Conservation (phyloP, 805 yeast species). For the Ogataea corticis region DNA sequence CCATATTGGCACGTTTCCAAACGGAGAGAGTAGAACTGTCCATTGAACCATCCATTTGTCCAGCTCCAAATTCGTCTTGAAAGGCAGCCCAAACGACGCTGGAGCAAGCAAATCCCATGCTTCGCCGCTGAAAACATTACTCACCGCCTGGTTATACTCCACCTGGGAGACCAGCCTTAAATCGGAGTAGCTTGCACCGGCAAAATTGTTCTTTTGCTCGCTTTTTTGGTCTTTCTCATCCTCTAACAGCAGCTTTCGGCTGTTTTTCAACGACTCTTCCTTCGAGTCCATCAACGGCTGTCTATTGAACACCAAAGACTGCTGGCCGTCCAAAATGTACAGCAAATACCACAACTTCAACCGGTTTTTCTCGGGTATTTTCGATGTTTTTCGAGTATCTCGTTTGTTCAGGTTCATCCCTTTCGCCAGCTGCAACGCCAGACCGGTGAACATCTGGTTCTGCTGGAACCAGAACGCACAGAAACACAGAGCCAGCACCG, state of each 20-base stretch:
- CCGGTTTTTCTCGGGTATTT: slow-evolving; percentile 41
- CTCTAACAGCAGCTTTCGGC: slow-evolving; percentile 39
- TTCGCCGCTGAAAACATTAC: slow-evolving; percentile 54
- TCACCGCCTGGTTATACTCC: slow-evolving; percentile 64
- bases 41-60: slow-evolving; percentile 83
- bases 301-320: slow-evolving; percentile 59
- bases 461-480: slow-evolving; percentile 72
- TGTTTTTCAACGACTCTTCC: slow-evolving; percentile 45
- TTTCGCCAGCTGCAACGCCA: slow-evolving; percentile 66
- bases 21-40: slow-evolving; percentile 68
- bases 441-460: slow-evolving; percentile 63
- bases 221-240: not conserved
- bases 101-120: slow-evolving; percentile 66
- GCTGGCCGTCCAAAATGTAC: slow-evolving; percentile 68
- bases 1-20: slow-evolving; percentile 55
- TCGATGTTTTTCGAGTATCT: slow-evolving; percentile 12
- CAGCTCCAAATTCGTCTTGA: slow-evolving; percentile 62
- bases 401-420: slow-evolving; percentile 45
- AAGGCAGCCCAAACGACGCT: slow-evolving; percentile 64
- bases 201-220: not conserved
- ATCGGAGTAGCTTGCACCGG: slow-evolving; percentile 41
- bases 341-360: slow-evolving; percentile 66
- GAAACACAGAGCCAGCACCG: slow-evolving; percentile 61
- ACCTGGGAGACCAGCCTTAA: slow-evolving; percentile 66
- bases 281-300: slow-evolving; percentile 51